Evolutionary conservation across 202 grass and related monocot species (phyloP), one percentile per base, ranked within the genome.

Genomic region (Carex sylvatica): DNA sequence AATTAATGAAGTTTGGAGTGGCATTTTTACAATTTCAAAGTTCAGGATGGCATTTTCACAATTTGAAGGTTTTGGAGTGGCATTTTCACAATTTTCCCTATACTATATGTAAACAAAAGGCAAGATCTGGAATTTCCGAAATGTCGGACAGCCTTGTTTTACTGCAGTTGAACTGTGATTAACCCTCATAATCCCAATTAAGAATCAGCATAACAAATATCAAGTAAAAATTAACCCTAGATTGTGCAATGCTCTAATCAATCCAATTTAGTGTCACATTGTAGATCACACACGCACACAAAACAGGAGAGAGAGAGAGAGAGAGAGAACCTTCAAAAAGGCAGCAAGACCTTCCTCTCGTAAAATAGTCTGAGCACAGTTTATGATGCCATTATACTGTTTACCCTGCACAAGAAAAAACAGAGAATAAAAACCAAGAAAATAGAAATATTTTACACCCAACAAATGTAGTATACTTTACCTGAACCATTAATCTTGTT

Each of bases 401-500:
- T 70, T 95, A 82, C 95, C 92, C 95, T 98, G 84, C 22, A 86
- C 83, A 68, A 63, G 6, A 60, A 80, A 19, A 69, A 56, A 56
- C 18, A 22, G 80, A 76, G 64, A 10, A 79, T 71, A 78, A 65
- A 64, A 60, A 20, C 30, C 4, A 56, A 61, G 13, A 65, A 54
- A 78, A 76, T 23, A 30, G 35, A 74, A 22, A 18, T 31, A 52
- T 6, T 0, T 44, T 40, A 46, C 2, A 18, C 8, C 3, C 18
- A 51, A 49, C 82, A n/a, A 15, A 64, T 44, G 16, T 53, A 79
- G 30, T 20, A 38, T n/a, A 24, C 79, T 36, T 59, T 59, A 98
- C 95, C 95, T 98, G 91, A 93, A 98, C 64, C 95, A 98, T 98
- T 85, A 95, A 71, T 86, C 95, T 89, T 61, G 95, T 98, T 78